Percentiles rank a stretch among this genome's conserved stretches.
Conservation (phyloP, 2,329 filamentous ascomycete species). For the Trichoderma semiorbis region DNA sequence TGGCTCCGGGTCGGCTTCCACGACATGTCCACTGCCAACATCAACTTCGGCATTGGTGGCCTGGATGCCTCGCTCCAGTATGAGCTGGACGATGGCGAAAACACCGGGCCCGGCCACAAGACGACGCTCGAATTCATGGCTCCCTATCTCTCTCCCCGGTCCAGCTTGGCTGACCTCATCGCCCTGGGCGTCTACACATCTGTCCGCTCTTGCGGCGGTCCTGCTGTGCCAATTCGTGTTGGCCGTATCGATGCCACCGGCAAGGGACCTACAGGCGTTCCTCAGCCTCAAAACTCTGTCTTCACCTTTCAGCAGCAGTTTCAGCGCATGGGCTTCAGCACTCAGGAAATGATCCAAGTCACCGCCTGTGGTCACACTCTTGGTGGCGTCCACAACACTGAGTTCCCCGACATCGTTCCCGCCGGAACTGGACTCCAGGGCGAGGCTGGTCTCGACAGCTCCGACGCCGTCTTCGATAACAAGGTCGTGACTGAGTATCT, state of each 20-base stretch:
- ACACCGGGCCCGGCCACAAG: slow-evolving; percentile 53
- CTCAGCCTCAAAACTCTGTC: slow-evolving; percentile 54
- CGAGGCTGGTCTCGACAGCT: slow-evolving; percentile 46
- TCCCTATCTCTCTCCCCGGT: slow-evolving; percentile 49
- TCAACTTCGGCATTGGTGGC: slow-evolving; percentile 47
- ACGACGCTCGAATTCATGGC: slow-evolving; percentile 52
- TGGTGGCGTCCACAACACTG: slow-evolving; percentile 54
- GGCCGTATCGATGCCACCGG: slow-evolving; percentile 53
- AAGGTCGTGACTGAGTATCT: slow-evolving; percentile 56
- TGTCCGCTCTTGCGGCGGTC: slow-evolving; percentile 57
- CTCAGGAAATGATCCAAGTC: slow-evolving; percentile 56
- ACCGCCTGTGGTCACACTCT: slow-evolving; percentile 60
- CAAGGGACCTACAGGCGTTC: slow-evolving; percentile 49
- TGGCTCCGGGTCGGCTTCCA: slow-evolving; percentile 61
- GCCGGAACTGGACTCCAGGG: slow-evolving; percentile 42
- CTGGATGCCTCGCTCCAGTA: slow-evolving; percentile 59
- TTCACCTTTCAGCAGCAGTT: slow-evolving; percentile 54
- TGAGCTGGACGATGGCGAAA: slow-evolving; percentile 54
- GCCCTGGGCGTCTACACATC: slow-evolving; percentile 57
- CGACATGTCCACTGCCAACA: slow-evolving; percentile 56
- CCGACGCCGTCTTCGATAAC: slow-evolving; percentile 51
- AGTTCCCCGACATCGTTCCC: slow-evolving; percentile 53
- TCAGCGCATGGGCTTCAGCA: slow-evolving; percentile 53
- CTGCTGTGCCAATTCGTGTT: slow-evolving; percentile 48
- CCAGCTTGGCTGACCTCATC: slow-evolving; percentile 55